phyloP scores from a whole-genome alignment of 2,329 filamentous ascomycete species.

The Balansia obtecta region DNA sequence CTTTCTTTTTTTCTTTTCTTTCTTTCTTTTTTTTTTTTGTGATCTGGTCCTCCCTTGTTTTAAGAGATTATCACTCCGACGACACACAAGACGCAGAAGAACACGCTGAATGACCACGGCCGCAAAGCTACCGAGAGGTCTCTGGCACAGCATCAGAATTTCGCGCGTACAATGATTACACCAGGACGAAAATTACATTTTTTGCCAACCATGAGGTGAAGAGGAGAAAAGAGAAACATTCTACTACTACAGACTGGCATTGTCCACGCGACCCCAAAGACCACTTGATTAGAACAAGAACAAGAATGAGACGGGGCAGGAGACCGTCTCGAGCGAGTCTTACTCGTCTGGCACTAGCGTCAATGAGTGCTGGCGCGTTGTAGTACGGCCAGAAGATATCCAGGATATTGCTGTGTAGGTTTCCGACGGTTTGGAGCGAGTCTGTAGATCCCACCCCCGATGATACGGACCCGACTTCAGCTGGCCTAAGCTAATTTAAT shows the following conservation, averaged over 20 bases:
- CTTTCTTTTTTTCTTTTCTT: too few species aligned
- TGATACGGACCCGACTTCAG: constrained; percentile 45
- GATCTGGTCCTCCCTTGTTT: too few species aligned
- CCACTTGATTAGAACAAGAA: constrained; percentile 62
- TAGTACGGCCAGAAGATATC: constrained; percentile 91
- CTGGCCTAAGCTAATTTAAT: too few species aligned
- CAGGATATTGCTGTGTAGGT: constrained; percentile 75
- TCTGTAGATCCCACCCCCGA: constrained; percentile 27
- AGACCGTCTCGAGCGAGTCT: constrained; percentile 24
- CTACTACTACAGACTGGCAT: constrained; percentile 61
- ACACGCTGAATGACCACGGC: constrained; percentile 62
- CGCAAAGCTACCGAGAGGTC: constrained; percentile 69
- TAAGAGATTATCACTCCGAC: constrained; percentile 79
- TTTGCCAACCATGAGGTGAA: constrained; percentile 71
- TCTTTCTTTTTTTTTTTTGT: too few species aligned
- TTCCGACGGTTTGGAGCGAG: constrained; percentile 46
- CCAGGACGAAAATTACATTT: constrained; percentile 86
- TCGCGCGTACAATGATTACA: constrained; percentile 80
- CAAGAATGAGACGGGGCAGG: constrained; percentile 45
- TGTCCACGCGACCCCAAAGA: constrained; percentile 71
- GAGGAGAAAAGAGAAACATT: constrained; percentile 62
- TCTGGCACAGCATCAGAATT: constrained; percentile 71
- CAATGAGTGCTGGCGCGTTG: too few species aligned
- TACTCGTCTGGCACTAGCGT: constrained; percentile 62
- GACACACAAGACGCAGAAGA: constrained; percentile 47